Evolutionary conservation across 1,284 basidiomycete species (phyloP), one percentile per base, ranked within the genome.

Genomic region (Ustilago curta): DNA sequence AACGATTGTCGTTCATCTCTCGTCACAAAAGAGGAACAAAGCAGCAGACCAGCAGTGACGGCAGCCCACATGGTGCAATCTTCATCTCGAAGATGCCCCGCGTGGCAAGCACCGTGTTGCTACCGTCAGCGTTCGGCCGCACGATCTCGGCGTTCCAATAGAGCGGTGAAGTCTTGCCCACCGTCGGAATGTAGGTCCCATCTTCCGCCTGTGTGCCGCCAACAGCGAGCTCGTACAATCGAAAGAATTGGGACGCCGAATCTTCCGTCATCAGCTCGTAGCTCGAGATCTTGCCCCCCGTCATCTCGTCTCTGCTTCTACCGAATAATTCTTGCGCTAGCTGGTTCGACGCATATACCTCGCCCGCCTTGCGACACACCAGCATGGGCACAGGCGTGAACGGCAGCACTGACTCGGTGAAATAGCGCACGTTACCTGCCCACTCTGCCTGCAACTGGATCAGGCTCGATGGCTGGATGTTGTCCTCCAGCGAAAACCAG

Each of bases 181-280:
- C 61, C 8, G 43, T 35, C 3, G 61, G 70, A 14, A 65, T 39
- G 31, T 61, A 60, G 27, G 25, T 56, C 11, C 70, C 65, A 35
- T 74, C 66, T 29, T 66, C 65, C 32, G 65, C 60, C 25, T 61
- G 60, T 2, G 18, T 52, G 2, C 63, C 71, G 29, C 68, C 64
- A 4, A 76, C 64, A 14, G 72, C 72, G 12, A 52, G 47, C 53
- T 68, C 72, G 42, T 76, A 76, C 25, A 76, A 42, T 12, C 68
- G 54, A 35, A 76, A 76, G 53, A 76, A 76, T 6, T 56, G n/a
- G n/a, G 72, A 64, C 5, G 72, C 72, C 31, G 72, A 76, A 18
- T 45, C 47, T 42, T 76, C 72, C n/a, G 72, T 76, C 72, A 76
- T 76, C 32, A 76, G 68, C 60, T 76, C 59, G 51, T 76, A 76